Conservation (phyloP, 768 basidiomycete species). For the Crassisporium funariophilum region DNA sequence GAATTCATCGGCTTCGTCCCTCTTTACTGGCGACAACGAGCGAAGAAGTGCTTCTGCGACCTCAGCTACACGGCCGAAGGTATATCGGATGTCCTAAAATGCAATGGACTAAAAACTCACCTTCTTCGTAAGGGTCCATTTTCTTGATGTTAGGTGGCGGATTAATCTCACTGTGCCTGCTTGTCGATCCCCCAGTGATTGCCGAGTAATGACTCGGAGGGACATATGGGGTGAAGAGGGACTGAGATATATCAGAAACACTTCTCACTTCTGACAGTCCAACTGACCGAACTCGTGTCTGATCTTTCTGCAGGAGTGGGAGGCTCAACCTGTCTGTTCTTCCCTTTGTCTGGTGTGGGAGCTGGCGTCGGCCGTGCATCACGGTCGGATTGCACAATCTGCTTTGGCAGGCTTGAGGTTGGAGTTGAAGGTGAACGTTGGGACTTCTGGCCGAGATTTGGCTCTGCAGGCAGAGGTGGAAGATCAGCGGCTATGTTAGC, state of each 20-base stretch:
- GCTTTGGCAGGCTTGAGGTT: too few relatives aligned
- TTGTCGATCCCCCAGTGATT: neutral
- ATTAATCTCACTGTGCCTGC: neutral
- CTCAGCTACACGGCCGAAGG: too few relatives aligned
- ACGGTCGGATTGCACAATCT: too few relatives aligned
- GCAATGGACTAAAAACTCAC: too few relatives aligned
- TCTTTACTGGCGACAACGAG: constrained; percentile 5
- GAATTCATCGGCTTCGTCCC: constrained; percentile 4
- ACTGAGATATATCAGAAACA: neutral
- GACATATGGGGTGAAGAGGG: neutral
- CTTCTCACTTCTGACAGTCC: neutral
- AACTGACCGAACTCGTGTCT: neutral
- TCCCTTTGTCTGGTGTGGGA: too few relatives aligned
- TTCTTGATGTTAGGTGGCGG: constrained; percentile 11
- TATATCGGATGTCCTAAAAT: too few relatives aligned
- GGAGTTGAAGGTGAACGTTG: neutral
- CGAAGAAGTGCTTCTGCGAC: constrained; percentile 13
- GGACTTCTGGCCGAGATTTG: neutral
- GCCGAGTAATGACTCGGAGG: neutral
- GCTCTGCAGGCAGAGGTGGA: neutral
- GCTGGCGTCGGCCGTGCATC: too few relatives aligned
- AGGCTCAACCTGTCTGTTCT: too few relatives aligned
- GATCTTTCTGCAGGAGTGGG: neutral
- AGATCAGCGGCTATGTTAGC: neutral
- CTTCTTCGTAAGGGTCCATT: constrained; percentile 27